Percentiles rank a stretch among this genome's conserved stretches.
Conservation (phyloP, 176 grass and related monocot genomes). For the Musa beccarii region DNA sequence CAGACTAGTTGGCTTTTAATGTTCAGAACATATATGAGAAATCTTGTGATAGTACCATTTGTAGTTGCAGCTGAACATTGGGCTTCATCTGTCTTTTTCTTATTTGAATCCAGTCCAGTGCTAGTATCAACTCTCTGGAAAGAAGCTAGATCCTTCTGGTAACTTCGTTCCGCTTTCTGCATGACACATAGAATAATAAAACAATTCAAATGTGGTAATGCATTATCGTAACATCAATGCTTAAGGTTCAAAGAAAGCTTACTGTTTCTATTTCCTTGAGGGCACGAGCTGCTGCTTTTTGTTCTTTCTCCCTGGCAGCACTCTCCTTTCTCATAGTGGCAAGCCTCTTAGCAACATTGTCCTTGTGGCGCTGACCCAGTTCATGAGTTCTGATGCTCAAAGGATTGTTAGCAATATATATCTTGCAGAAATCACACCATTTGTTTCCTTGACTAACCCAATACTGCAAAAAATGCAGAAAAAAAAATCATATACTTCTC, state of each 20-base stretch:
- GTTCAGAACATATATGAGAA: constrained; percentile 19
- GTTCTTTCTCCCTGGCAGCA: constrained; percentile 70
- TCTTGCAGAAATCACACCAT: constrained; percentile 95
- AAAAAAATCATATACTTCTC: neutral
- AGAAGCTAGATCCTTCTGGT: constrained; percentile 65
- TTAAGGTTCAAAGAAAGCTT: constrained; percentile 10
- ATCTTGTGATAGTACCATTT: constrained; percentile 47
- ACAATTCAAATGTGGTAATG: neutral
- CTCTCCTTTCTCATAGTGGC: constrained; percentile 77
- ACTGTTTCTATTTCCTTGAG: constrained; percentile 88
- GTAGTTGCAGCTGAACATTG: constrained; percentile 42
- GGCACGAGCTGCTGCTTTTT: constrained; percentile 61
- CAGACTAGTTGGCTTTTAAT: constrained; percentile 7
- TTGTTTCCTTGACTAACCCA: constrained; percentile 99
- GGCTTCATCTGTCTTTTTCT: constrained; percentile 34
- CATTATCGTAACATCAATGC: neutral
- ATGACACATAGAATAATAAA: neutral
- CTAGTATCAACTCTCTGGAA: constrained; percentile 21
- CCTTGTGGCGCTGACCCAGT: constrained; percentile 90
- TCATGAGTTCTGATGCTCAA: constrained; percentile 94
- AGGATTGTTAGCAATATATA: constrained; percentile 68
- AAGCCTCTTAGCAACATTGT: constrained; percentile 67
- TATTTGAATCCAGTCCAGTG: constrained; percentile 30
- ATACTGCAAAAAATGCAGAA: constrained; percentile 50
- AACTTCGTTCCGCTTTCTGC: constrained; percentile 90